phyloP scores from a whole-genome alignment of 345 rosid species.

The Laguncularia racemosa region DNA sequence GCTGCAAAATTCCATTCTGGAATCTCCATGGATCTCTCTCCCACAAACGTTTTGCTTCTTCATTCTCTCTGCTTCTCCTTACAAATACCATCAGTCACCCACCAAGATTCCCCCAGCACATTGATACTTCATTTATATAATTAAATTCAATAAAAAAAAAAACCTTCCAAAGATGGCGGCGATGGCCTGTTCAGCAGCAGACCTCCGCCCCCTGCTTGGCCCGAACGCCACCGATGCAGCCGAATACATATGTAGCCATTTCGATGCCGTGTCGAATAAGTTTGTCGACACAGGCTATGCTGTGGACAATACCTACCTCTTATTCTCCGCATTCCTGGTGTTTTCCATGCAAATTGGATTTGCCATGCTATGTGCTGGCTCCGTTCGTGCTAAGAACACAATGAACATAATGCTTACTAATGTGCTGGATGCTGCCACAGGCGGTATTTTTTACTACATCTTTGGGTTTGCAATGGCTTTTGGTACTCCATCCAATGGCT shows the following conservation, averaged over 20 bases:
- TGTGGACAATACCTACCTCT: conserved; percentile 46
- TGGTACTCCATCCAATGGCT: conserved; percentile 41
- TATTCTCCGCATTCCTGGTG: conserved; percentile 54
- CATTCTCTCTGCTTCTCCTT: no score
- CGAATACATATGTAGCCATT: conserved; percentile 37
- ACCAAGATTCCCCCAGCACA: no score
- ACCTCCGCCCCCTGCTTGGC: conserved; percentile 29
- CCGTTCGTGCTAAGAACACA: conserved; percentile 53
- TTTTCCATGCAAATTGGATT: conserved; percentile 59
- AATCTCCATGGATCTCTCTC: no score
- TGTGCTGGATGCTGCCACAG: conserved; percentile 54
- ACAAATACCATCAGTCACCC: no score
- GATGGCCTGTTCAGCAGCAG: conserved; percentile 25
- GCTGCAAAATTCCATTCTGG: no score
- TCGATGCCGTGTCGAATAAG: conserved; percentile 19
- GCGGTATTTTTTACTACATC: conserved; percentile 43
- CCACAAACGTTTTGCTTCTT: no score
- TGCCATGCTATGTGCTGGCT: conserved; percentile 45
- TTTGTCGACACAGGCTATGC: conserved; percentile 39
- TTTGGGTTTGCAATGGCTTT: conserved; percentile 56
- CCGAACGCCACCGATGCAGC: conserved; percentile 28
- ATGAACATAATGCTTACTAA: conserved; percentile 60
- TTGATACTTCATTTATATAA: no score
- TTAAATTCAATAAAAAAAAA: no score
- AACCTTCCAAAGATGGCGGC: not conserved